phyloP scores from a whole-genome alignment of 2,329 filamentous ascomycete species.

The Metarhizium rileyi region DNA sequence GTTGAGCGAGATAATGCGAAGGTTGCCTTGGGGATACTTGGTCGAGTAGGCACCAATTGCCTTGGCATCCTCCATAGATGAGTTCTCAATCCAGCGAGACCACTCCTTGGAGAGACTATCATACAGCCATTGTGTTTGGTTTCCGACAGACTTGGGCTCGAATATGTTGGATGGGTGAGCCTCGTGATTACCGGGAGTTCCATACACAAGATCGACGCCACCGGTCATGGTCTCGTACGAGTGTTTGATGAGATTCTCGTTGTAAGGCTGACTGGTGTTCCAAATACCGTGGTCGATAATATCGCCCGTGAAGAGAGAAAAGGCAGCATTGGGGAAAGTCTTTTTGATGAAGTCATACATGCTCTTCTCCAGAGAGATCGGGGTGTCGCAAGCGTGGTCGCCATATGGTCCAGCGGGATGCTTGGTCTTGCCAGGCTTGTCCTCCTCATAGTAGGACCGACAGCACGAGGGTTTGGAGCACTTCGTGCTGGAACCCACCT shows the following conservation, averaged over 20 bases:
- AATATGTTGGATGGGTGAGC: constrained; percentile 42
- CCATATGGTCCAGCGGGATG: constrained; percentile 41
- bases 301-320: constrained; percentile 49
- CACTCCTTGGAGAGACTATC: constrained; percentile 36
- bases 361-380: constrained; percentile 39
- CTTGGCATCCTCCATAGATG: constrained; percentile 20
- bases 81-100: constrained; percentile 34
- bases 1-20: constrained; percentile 50
- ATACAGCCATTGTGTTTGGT: constrained; percentile 43
- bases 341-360: constrained; percentile 42
- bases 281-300: constrained; percentile 42
- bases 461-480: constrained; percentile 52
- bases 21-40: constrained; percentile 32
- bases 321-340: constrained; percentile 34
- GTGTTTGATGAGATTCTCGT: constrained; percentile 25
- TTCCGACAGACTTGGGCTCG: constrained; percentile 28
- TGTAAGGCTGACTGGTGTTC: constrained; percentile 28
- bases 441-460: constrained; percentile 34
- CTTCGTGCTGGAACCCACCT: constrained; percentile 39
- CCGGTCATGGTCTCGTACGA: constrained; percentile 37
- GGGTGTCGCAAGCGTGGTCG: constrained; percentile 41
- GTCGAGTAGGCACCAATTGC: constrained; percentile 41
- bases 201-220: constrained; percentile 36
- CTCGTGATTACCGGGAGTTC: constrained; percentile 49
- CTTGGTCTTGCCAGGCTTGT: constrained; percentile 33